phyloP scores from a whole-genome alignment of 2,329 filamentous ascomycete genomes.

The Fonsecaea multimorphosa region DNA sequence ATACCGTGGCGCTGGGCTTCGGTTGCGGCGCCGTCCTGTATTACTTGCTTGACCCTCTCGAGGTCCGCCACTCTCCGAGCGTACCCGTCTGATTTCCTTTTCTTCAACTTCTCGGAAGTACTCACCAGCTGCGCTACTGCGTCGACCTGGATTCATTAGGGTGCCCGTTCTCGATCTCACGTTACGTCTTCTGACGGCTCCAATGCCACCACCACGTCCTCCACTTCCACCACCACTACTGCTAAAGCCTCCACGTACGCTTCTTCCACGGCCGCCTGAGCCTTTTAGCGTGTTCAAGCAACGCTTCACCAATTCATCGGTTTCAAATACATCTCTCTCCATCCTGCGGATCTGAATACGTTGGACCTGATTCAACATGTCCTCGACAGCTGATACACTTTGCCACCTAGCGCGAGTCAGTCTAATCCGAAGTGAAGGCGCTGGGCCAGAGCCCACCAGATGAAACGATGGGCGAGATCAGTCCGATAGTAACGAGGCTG shows the following conservation, averaged over 20 bases:
- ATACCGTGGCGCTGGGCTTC: constrained; percentile 23
- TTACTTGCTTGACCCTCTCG: constrained; percentile 16
- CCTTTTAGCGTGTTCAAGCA: constrained; percentile 21
- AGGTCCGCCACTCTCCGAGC: neutral
- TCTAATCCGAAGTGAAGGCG: neutral
- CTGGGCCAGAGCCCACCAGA: constrained; percentile 23
- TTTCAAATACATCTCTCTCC: constrained; percentile 35
- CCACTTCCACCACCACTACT: constrained; percentile 23
- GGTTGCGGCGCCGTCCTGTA: constrained; percentile 17
- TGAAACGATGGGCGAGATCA: constrained; percentile 34
- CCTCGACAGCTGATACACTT: constrained; percentile 24
- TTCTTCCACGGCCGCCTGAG: constrained; percentile 24
- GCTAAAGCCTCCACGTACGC: constrained; percentile 14
- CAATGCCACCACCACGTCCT: constrained; percentile 8
- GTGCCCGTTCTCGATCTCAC: constrained; percentile 24
- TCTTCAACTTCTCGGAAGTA: constrained; percentile 23
- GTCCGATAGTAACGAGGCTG: constrained; percentile 35
- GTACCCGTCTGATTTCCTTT: constrained; percentile 10
- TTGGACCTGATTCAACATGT: constrained; percentile 34
- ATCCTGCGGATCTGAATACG: constrained; percentile 38
- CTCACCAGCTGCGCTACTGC: constrained; percentile 12
- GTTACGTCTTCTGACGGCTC: constrained; percentile 24
- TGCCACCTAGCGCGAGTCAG: constrained; percentile 30
- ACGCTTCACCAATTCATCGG: constrained; percentile 33
- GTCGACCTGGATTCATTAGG: constrained; percentile 18